phyloP scores from a whole-genome alignment of 2,329 filamentous ascomycete genomes.

The Aspergillus texensis region DNA sequence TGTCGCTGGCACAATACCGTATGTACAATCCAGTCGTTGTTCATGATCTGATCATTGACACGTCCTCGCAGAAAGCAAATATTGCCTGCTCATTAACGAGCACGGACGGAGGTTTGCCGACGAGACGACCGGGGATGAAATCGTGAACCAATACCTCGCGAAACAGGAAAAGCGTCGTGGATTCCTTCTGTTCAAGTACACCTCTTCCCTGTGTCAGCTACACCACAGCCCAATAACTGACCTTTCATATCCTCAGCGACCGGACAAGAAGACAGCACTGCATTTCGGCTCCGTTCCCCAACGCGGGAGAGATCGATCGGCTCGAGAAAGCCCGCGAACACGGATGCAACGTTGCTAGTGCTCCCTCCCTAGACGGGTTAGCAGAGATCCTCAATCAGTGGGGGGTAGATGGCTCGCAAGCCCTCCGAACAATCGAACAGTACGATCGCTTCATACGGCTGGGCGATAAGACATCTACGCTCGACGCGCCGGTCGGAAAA shows the following conservation, averaged over 20 bases:
- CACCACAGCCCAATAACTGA: not conserved
- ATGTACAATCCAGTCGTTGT: not conserved
- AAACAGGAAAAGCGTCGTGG: conserved; percentile 30
- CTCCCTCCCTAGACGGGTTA: conserved; percentile 20
- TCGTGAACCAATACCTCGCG: conserved; percentile 31
- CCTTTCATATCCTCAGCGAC: conserved; percentile 18
- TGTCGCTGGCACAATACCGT: conserved; percentile 32
- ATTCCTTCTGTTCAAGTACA: conserved; percentile 29
- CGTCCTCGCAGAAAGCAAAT: conserved; percentile 24
- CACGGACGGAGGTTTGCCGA: conserved; percentile 26
- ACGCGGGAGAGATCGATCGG: conserved; percentile 30
- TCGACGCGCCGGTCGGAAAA: conserved; percentile 22
- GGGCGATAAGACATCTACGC: conserved; percentile 8
- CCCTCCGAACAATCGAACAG: conserved; percentile 23
- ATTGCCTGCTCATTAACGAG: conserved; percentile 29
- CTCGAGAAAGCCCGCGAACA: conserved; percentile 28
- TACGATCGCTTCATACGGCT: conserved; percentile 23
- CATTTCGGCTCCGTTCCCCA: conserved; percentile 25
- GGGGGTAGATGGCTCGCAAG: conserved; percentile 24
- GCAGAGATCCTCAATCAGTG: conserved; percentile 19
- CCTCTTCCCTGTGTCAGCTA: not conserved
- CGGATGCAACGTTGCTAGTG: conserved; percentile 29
- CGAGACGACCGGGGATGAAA: conserved; percentile 30
- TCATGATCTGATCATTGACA: not conserved
- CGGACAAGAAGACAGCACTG: conserved; percentile 26